These are phyloP conservation scores for Tilletia indica DNA, from an alignment of 1,284 basidiomycete species.

Conservation along the genomic window DNA sequence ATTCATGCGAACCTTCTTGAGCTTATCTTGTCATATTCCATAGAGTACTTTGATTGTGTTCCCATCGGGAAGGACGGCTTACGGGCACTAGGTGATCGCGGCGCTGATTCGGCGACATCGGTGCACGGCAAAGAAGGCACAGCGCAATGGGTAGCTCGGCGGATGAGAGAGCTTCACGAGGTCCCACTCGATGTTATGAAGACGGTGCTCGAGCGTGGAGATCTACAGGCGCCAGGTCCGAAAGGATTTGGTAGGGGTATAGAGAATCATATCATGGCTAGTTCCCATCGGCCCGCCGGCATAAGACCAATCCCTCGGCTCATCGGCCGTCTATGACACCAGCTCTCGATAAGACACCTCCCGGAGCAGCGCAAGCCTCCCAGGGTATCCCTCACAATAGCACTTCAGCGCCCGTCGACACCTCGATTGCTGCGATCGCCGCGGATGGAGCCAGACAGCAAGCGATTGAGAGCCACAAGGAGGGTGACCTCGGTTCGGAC, in stretches of 20 bases:
- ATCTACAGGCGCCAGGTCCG: slow-evolving; percentile 38
- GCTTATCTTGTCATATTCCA: background rate
- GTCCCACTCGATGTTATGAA: slow-evolving; percentile 53
- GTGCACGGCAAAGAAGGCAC: slow-evolving; percentile 42
- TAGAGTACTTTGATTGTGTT: slow-evolving; percentile 51
- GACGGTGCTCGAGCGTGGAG: slow-evolving; percentile 53
- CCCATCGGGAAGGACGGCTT: slow-evolving; percentile 48
- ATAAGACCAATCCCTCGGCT: background rate
- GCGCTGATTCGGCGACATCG: slow-evolving; percentile 30
- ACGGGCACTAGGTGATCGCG: slow-evolving; percentile 44
- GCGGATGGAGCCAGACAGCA: slow-evolving; percentile 18
- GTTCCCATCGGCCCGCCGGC: slow-evolving; percentile 42
- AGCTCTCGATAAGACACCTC: background rate
- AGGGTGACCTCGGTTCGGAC: background rate
- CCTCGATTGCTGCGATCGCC: slow-evolving; percentile 23
- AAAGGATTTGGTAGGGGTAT: slow-evolving; percentile 53
- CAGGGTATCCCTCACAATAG: no score
- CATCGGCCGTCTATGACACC: background rate
- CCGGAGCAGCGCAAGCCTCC: background rate
- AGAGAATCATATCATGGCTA: slow-evolving; percentile 52
- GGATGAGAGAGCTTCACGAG: slow-evolving; percentile 54
- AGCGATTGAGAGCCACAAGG: slow-evolving; percentile 15
- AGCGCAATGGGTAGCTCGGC: slow-evolving; percentile 51
- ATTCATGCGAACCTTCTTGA: no score
- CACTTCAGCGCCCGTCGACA: slow-evolving; percentile 22